Conservation (phyloP, 2,329 filamentous ascomycete species). For the Trichoderma breve region DNA sequence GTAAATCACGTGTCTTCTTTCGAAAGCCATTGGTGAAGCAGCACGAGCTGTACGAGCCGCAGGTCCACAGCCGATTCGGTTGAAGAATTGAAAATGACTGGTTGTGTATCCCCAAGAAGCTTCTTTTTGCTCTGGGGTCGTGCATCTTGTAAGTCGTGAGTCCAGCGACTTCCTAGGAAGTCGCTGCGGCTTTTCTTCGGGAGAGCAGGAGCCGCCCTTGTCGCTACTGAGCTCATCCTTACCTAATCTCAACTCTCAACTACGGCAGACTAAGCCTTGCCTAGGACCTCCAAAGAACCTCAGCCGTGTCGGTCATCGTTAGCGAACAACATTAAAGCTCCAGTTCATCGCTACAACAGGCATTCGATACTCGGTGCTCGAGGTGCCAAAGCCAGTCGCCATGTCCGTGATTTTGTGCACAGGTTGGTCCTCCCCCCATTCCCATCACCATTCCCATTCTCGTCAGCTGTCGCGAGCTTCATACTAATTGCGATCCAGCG, state of each 20-base stretch:
- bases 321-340: neutral
- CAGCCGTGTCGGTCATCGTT: neutral
- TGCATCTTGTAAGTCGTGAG: neutral
- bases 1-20: constrained; percentile 12
- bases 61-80: neutral
- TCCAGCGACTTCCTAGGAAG: neutral
- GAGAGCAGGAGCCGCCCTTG: neutral
- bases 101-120: neutral
- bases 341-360: neutral
- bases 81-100: neutral
- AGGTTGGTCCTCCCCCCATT: constrained; percentile 40
- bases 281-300: neutral
- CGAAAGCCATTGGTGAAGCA: neutral
- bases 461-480: neutral
- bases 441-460: neutral
- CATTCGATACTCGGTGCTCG: neutral
- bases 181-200: neutral
- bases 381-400: constrained; percentile 20
- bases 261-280: neutral
- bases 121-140: neutral
- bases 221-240: neutral
- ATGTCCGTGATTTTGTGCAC: constrained; percentile 65
- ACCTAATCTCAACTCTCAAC: neutral
- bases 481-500: constrained; percentile 37
- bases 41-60: neutral